Percentiles rank a stretch among this genome's conserved stretches.
Evolutionary conservation across 1,284 basidiomycete genomes (phyloP).

Genomic region (Clitocybe nebularis): DNA sequence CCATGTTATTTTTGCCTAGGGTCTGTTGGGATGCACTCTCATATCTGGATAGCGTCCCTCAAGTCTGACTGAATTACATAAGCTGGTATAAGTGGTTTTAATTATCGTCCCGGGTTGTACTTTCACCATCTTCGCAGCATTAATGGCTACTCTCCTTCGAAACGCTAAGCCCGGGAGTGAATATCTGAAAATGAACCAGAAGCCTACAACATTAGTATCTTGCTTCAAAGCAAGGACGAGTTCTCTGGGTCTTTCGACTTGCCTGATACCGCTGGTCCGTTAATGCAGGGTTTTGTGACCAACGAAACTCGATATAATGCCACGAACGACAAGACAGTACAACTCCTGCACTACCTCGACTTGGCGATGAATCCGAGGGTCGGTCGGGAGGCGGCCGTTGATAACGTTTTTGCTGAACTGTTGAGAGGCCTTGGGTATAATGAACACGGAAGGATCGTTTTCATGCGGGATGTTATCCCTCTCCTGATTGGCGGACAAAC

Average conservation of each 20-base stretch:
- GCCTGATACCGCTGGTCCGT: constrained; percentile 13
- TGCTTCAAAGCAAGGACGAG: constrained; percentile 9
- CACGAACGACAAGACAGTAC: constrained; percentile 14
- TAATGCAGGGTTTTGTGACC: constrained; percentile 11
- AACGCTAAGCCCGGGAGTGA: constrained; percentile 11
- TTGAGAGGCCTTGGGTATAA: constrained; percentile 15
- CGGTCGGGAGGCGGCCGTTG: constrained; percentile 19
- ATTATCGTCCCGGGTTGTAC: no score
- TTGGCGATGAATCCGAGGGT: constrained; percentile 15
- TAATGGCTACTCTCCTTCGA: constrained; percentile 4
- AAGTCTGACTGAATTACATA: no score
- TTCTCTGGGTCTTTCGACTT: constrained; percentile 13
- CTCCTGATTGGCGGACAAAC: constrained; percentile 17
- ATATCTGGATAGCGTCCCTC: no score
- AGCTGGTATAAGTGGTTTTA: no score
- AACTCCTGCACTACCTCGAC: constrained; percentile 17
- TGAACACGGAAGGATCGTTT: constrained; percentile 14
- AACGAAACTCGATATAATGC: constrained; percentile 13
- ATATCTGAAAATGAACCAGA: background rate
- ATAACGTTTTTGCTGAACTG: constrained; percentile 16
- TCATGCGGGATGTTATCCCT: constrained; percentile 14
- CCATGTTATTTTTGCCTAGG: no score
- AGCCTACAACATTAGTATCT: no score
- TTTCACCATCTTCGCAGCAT: no score
- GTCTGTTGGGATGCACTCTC: no score